Evolutionary conservation across 1,139 yeast species (phyloP).

Genomic region (Hanseniaspora uvarum): DNA sequence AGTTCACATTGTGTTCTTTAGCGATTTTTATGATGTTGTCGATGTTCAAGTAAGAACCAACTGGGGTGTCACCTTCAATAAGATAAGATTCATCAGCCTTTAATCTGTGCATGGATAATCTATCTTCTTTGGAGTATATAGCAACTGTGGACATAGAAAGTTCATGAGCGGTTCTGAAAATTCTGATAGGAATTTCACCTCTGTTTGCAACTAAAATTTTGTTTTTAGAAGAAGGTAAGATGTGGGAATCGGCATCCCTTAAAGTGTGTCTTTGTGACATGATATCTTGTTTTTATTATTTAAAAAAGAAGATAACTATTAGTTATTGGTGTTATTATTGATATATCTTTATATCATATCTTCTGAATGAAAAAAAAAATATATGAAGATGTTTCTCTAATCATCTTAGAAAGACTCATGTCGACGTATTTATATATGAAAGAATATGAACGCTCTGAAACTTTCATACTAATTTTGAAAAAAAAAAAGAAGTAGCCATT

Average conservation of each 20-base stretch:
- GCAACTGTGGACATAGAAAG: constrained; percentile 96
- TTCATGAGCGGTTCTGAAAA: constrained; percentile 96
- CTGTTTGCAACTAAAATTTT: constrained; percentile 86
- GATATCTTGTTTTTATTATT: background rate
- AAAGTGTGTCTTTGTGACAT: constrained; percentile 35
- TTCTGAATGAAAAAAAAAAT: too few relatives aligned
- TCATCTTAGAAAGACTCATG: background rate
- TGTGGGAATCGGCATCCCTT: constrained; percentile 45
- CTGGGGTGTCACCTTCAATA: constrained; percentile 79
- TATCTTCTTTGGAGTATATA: constrained; percentile 90
- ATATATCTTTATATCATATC: too few relatives aligned
- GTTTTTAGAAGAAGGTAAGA: constrained; percentile 36
- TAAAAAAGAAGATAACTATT: background rate
- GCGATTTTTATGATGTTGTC: constrained; percentile 93
- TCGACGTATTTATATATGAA: background rate
- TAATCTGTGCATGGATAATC: constrained; percentile 87
- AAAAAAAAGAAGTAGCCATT: background rate
- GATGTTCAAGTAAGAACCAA: constrained; percentile 88
- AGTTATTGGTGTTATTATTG: background rate
- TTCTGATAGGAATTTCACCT: constrained; percentile 85
- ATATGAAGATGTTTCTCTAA: too few relatives aligned
- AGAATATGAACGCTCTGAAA: background rate
- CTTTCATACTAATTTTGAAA: background rate
- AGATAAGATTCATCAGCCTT: constrained; percentile 90
- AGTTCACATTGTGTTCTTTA: constrained; percentile 72